Evolutionary conservation across 2,329 filamentous ascomycete species (phyloP).

Genomic region (Setomelanomma holmii): DNA sequence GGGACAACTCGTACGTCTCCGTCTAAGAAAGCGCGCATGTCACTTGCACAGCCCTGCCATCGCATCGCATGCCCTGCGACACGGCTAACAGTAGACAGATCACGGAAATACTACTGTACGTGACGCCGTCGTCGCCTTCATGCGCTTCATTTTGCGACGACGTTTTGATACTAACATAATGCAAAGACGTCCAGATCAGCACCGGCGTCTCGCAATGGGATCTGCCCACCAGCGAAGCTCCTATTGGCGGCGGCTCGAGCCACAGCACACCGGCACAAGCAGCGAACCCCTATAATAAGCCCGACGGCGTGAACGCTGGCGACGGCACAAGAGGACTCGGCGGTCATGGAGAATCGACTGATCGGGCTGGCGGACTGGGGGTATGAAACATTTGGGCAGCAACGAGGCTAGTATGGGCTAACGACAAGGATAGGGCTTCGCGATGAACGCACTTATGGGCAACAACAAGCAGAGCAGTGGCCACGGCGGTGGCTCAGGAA

Average conservation of each 20-base stretch:
- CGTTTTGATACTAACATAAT: background rate
- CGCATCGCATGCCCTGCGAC: slow-evolving; percentile 22
- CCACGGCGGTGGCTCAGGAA: slow-evolving; percentile 38
- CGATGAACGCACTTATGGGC: slow-evolving; percentile 63
- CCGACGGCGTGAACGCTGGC: slow-evolving; percentile 48
- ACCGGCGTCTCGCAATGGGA: slow-evolving; percentile 78
- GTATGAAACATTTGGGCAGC: slow-evolving; percentile 55
- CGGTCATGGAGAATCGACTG: slow-evolving; percentile 34
- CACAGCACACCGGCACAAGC: slow-evolving; percentile 49
- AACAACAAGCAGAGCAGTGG: slow-evolving; percentile 43
- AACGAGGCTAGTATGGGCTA: slow-evolving; percentile 26
- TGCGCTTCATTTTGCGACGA: background rate
- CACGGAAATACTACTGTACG: slow-evolving; percentile 50
- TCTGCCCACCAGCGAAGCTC: slow-evolving; percentile 69
- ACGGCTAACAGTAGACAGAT: slow-evolving; percentile 38
- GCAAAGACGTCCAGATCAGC: slow-evolving; percentile 68
- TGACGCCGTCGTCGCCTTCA: background rate
- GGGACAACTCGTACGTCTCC: slow-evolving; percentile 46
- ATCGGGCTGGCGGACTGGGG: slow-evolving; percentile 65
- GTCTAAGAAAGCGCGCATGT: background rate
- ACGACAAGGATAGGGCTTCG: slow-evolving; percentile 60
- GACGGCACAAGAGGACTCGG: slow-evolving; percentile 58
- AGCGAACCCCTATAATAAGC: slow-evolving; percentile 68
- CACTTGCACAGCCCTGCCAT: slow-evolving; percentile 21
- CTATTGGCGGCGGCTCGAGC: slow-evolving; percentile 66